Evolutionary conservation across 805 yeast genomes (phyloP).

Genomic region (Candida silvicultrix): DNA sequence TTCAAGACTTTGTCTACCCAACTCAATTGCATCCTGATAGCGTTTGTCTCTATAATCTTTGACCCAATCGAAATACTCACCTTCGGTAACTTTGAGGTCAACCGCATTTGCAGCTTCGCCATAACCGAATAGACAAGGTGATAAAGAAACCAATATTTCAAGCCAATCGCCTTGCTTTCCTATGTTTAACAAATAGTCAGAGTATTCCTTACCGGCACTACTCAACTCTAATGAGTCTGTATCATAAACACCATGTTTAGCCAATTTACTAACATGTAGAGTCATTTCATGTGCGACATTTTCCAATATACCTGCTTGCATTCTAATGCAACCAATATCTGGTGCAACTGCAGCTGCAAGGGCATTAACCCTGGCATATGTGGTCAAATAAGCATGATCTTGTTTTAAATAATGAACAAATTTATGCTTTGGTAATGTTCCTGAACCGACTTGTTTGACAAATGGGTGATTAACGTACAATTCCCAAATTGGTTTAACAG

Average conservation of each 20-base stretch:
- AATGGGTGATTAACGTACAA: slow-evolving; percentile 57
- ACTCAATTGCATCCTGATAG: slow-evolving; percentile 45
- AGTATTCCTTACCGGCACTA: slow-evolving; percentile 52
- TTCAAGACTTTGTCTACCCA: slow-evolving; percentile 46
- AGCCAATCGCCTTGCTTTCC: slow-evolving; percentile 53
- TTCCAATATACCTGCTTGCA: slow-evolving; percentile 43
- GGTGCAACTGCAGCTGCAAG: slow-evolving; percentile 61
- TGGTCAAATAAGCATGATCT: slow-evolving; percentile 65
- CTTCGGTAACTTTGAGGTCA: slow-evolving; percentile 26
- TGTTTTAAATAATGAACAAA: slow-evolving; percentile 49
- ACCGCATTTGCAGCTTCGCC: slow-evolving; percentile 36
- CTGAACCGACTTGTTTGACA: slow-evolving; percentile 45
- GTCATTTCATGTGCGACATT: slow-evolving; percentile 50
- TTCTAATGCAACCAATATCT: slow-evolving; percentile 39
- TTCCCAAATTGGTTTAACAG: slow-evolving; percentile 49
- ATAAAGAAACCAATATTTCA: slow-evolving; percentile 59
- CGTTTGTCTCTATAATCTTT: slow-evolving; percentile 53
- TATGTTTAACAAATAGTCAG: slow-evolving; percentile 49
- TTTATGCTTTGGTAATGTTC: slow-evolving; percentile 38
- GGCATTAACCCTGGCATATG: slow-evolving; percentile 61
- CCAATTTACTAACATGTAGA: slow-evolving; percentile 47
- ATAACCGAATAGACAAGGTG: slow-evolving; percentile 72
- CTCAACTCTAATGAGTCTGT: slow-evolving; percentile 43
- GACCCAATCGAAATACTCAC: slow-evolving; percentile 46
- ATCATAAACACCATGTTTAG: slow-evolving; percentile 35